Base-by-base conservation (phyloP, 2,329 filamentous ascomycete genomes). In the Xylariales sp. region DNA sequence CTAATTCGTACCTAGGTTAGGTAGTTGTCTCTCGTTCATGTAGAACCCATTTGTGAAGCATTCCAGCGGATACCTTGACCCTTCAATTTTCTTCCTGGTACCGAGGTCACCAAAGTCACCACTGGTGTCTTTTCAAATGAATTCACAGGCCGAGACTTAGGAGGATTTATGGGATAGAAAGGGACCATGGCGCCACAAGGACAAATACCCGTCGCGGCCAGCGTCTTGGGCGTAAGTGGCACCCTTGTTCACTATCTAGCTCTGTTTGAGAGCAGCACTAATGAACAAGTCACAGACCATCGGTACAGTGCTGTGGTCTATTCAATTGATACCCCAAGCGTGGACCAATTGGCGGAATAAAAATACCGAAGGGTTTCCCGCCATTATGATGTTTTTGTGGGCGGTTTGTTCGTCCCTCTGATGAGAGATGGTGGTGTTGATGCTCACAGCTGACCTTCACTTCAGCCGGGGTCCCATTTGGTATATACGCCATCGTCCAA, bases 351-450 rank as follows among this genome's bases (percentile, higher is more conserved):
- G 86, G 83, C 81, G 82, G 23, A 83, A 80, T 12, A 90, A 90
- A 74, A 84, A 83, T 67, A 90, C 88, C 0, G 87, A 90, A 46
- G 89, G 89, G 2, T 78, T 90, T 1, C 88, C 88, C 0, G 83
- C 82, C 0, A 72, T 78, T 23, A 90, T 90, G 88, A 85, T 90
- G 81, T 86, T 90, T 69, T 76, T 90, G 0, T 91, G 88, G 88
- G 87, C 85, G n/a, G 74, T 83, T 39, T 87, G 87, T 84, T 75
- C 70, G 78, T 65, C 28, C n/a, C n/a, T 8, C 60, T 55, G 45
- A 57, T 30, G 14, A 18, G 14, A 18, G 8, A 34, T 7, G 36
- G 46, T 12, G 32, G 46, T 12, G 32, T 16, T 18, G 18, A 61
- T 41, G 12, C 12, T 49, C 43, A 5, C 14, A 30, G 32, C 53